Conservation (phyloP, 225 moss, liverwort and hornwort genomes). For the Bryum argenteum region DNA sequence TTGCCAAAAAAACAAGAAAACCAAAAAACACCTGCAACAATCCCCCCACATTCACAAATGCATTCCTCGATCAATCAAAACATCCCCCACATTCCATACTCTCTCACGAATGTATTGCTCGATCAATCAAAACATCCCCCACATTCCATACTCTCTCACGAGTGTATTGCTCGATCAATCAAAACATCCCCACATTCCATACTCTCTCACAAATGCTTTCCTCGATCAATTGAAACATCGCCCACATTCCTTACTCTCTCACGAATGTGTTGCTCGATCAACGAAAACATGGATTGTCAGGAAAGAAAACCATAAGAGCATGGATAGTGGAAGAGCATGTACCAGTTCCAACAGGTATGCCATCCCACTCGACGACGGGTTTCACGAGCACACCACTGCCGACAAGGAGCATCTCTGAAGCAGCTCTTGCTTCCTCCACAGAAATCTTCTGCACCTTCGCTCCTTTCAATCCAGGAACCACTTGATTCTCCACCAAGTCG, state of each 20-base stretch:
- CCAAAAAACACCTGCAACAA: no score
- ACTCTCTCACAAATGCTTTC: no score
- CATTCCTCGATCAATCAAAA: no score
- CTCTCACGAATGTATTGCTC: no score
- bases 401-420: conserved; percentile 86
- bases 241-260: no score
- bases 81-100: no score
- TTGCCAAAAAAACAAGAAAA: not conserved
- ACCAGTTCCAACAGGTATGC: conserved; percentile 76
- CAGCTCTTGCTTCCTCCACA: conserved; percentile 64
- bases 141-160: no score
- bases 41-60: not conserved
- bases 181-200: no score
- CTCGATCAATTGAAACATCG: no score
- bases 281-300: not conserved
- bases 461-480: conserved; percentile 39
- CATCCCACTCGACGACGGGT: conserved; percentile 78
- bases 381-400: conserved; percentile 78
- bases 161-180: no score
- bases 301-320: not conserved
- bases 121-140: no score
- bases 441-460: conserved; percentile 58
- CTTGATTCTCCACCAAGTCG: conserved; percentile 40
- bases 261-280: not conserved
- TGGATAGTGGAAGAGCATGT: conserved; percentile 5